A percentile compares a stretch with the other conserved stretches of the same genome.
These are phyloP conservation scores for Arabidopsis lyrata DNA, from an alignment of 441 rosid species.

Conservation along the genomic window DNA sequence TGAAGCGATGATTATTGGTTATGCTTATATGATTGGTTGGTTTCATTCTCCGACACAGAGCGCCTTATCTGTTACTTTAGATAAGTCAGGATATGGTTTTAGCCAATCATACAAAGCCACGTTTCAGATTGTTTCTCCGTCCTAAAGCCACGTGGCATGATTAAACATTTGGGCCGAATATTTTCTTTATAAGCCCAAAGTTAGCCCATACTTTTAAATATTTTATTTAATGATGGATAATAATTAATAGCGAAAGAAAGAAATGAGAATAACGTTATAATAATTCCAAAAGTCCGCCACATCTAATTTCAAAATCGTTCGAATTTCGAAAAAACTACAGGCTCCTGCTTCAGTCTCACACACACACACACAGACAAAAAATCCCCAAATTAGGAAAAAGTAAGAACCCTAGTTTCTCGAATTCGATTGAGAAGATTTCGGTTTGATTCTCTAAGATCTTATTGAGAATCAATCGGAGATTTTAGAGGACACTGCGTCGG, in stretches of 20 bases:
- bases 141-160: conserved; percentile 31
- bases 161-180: conserved; percentile 9
- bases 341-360: conserved; percentile 42
- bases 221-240: neutral
- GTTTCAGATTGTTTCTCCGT: conserved; percentile 4
- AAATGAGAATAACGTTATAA: conserved; percentile 35
- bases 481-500: neutral
- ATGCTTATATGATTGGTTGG: conserved; percentile 29
- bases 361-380: neutral
- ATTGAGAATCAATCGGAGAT: conserved; percentile 17
- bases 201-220: neutral
- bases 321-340: conserved; percentile 43
- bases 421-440: conserved; percentile 11
- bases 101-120: conserved; percentile 43
- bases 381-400: conserved; percentile 24
- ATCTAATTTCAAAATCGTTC: conserved; percentile 58
- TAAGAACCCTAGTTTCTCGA: conserved; percentile 25
- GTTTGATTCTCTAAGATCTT: neutral
- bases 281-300: conserved; percentile 24
- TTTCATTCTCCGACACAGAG: conserved; percentile 22
- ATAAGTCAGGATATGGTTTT: conserved; percentile 54
- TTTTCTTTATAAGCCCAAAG: conserved; percentile 11
- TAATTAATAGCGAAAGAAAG: neutral
- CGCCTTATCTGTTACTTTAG: conserved; percentile 57
- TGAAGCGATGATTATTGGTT: conserved; percentile 16